Base-by-base conservation (phyloP, 2,329 filamentous ascomycete species). In the Gyromitra esculenta region DNA sequence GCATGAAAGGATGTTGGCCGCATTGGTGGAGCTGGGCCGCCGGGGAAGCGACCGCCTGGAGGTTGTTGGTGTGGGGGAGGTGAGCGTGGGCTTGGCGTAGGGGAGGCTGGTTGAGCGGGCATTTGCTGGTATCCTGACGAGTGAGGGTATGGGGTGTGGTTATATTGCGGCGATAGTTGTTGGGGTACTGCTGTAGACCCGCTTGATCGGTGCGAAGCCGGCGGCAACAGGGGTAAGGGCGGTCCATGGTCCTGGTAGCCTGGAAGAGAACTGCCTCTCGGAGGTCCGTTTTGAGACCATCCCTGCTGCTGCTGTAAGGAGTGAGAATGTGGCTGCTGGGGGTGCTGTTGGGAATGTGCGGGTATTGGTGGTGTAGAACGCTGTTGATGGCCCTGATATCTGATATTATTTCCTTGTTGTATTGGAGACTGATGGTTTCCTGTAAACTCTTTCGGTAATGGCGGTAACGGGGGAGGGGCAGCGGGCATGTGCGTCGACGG, bases 121-220 rank as follows among this genome's bases (percentile, higher is more conserved):
- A 80, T 62, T 73, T 82, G 35, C 78, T 79, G 81, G 1, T 73
- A 54, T 79, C 80, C 43, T 80, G 80, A 67, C 15, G 80, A 80
- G 80, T 73, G 82, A 80, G 54, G 80, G 79, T 69, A 73, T 83
- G 15, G 82, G 79, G 80, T 80, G 77, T 63, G 77, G 72, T 57
- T 76, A 74, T 77, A 65, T 18, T 74, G 76, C 11, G 62, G 60
- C 54, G 52, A 64, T 63, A 67, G 74, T 63, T 68, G 83, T 0
- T 84, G 83, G 8, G 85, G 85, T 3, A 87, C 81, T 31, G 86
- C 85, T 9, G 85, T 52, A 75, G 60, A 63, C 48, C 25, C 68
- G 9, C 11, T 54, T 54, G 63, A 39, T 18, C 59, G 39, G 43
- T 77, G 71, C 15, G 68, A 15, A 18, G 52, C 68, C 52, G 65